Conservation (phyloP, 208 protist species). For the Leishmania martiniquensis region DNA sequence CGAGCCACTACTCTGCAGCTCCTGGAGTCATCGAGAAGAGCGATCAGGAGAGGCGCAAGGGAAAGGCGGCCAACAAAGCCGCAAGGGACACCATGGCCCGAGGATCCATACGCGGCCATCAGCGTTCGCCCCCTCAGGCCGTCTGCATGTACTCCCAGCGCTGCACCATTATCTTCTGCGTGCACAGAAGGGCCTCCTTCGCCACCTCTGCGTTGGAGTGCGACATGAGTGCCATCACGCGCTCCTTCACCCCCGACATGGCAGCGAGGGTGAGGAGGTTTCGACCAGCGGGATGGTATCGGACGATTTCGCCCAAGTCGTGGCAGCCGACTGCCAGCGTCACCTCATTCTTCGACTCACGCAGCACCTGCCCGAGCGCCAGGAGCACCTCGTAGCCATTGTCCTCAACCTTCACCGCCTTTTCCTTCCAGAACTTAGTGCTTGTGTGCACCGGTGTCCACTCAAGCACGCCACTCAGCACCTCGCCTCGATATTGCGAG, state of each 20-base stretch:
- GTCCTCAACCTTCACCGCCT: constrained; percentile 86
- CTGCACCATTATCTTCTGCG: constrained; percentile 95
- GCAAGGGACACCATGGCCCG: neutral
- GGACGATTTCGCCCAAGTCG: constrained; percentile 93
- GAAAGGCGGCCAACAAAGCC: neutral
- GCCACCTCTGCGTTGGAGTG: constrained; percentile 72
- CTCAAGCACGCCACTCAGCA: constrained; percentile 85
- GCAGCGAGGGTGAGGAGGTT: constrained; percentile 67
- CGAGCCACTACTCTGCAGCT: neutral
- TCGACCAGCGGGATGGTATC: constrained; percentile 91
- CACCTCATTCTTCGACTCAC: constrained; percentile 56
- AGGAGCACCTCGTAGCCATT: constrained; percentile 91
- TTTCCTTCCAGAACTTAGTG: constrained; percentile 95
- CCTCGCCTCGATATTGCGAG: constrained; percentile 92
- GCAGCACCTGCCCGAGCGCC: constrained; percentile 86
- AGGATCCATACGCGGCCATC: neutral
- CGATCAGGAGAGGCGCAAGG: too few relatives aligned
- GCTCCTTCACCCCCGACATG: constrained; percentile 86
- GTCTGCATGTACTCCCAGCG: constrained; percentile 91
- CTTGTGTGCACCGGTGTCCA: constrained; percentile 94
- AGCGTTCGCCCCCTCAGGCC: constrained; percentile 14
- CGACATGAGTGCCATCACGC: constrained; percentile 88
- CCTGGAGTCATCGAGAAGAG: neutral
- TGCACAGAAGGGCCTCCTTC: constrained; percentile 91
- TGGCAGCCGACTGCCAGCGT: constrained; percentile 91